Conservation (phyloP, 495 filamentous ascomycete species). For the Parachaetomium inaequale region DNA sequence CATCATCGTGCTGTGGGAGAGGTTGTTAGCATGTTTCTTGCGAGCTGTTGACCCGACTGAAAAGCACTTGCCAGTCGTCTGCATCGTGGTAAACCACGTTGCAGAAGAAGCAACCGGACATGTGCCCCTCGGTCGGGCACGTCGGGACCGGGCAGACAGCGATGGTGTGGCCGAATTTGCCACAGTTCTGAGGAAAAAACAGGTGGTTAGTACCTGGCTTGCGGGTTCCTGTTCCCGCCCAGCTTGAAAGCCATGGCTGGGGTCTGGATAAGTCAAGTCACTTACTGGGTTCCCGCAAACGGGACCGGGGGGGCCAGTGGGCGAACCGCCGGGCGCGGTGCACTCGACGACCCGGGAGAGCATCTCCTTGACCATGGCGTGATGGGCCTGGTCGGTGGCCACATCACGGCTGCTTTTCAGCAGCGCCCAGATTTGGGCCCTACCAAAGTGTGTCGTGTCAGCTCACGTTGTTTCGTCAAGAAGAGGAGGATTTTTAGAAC, state of each 20-base stretch:
- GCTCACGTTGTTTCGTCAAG: not conserved
- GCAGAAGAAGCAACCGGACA: constrained; percentile 15
- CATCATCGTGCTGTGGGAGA: constrained; percentile 9
- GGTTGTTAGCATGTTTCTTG: not conserved
- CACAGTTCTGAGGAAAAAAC: not conserved
- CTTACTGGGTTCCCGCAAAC: constrained; percentile 1
- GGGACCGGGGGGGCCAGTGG: not conserved
- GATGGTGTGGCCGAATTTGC: constrained; percentile 7
- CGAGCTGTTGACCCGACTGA: not conserved
- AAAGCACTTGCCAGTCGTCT: constrained; percentile 10
- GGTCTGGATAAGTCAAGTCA: no score
- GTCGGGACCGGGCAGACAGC: constrained; percentile 7
- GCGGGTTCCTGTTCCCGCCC: no score
- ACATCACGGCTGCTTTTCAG: not conserved
- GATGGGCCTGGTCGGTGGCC: not conserved
- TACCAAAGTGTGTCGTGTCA: not conserved
- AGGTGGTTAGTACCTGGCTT: not conserved
- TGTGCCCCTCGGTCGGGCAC: not conserved
- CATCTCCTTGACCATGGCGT: not conserved
- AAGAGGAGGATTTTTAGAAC: no score
- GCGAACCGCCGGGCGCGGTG: not conserved
- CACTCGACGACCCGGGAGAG: not conserved
- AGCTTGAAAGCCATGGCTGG: not conserved
- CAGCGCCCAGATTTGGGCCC: not conserved
- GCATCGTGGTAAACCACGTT: constrained; percentile 10